Conservation (phyloP, 73 alveolate species). For the Diophrys appendiculata region DNA sequence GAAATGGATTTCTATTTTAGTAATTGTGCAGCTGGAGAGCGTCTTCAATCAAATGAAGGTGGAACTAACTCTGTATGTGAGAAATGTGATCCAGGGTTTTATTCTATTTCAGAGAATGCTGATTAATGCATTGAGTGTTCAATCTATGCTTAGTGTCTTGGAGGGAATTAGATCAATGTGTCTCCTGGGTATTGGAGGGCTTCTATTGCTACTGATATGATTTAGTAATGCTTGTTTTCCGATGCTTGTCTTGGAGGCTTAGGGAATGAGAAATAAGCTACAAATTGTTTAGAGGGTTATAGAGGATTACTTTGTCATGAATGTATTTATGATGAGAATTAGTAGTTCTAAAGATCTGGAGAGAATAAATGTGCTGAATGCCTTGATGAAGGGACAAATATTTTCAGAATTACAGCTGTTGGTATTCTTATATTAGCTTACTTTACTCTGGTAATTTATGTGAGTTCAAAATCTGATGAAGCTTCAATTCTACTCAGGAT, state of each 20-base stretch:
- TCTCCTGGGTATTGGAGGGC: background rate
- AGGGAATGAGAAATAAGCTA: background rate
- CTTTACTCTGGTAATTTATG: background rate
- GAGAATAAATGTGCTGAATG: background rate
- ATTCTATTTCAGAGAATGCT: too few relatives aligned
- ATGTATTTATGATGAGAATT: background rate
- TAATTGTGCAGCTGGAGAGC: too few relatives aligned
- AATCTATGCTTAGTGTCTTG: background rate
- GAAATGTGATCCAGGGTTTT: too few relatives aligned
- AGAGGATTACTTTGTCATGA: background rate
- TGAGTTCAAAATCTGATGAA: background rate
- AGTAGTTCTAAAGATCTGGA: background rate
- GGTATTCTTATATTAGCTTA: background rate
- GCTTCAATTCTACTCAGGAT: background rate
- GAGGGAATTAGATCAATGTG: background rate
- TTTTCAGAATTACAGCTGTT: background rate
- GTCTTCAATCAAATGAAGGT: too few relatives aligned
- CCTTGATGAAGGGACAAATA: background rate
- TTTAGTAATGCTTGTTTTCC: background rate
- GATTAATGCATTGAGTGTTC: background rate
- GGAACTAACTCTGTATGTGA: too few relatives aligned
- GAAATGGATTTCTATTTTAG: too few relatives aligned
- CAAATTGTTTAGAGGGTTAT: background rate
- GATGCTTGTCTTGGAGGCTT: background rate
- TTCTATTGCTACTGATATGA: background rate